Evolutionary conservation across 176 grass and related monocot species (phyloP), one percentile per base, ranked within the genome.

Genomic region (Elaeis guineensis): DNA sequence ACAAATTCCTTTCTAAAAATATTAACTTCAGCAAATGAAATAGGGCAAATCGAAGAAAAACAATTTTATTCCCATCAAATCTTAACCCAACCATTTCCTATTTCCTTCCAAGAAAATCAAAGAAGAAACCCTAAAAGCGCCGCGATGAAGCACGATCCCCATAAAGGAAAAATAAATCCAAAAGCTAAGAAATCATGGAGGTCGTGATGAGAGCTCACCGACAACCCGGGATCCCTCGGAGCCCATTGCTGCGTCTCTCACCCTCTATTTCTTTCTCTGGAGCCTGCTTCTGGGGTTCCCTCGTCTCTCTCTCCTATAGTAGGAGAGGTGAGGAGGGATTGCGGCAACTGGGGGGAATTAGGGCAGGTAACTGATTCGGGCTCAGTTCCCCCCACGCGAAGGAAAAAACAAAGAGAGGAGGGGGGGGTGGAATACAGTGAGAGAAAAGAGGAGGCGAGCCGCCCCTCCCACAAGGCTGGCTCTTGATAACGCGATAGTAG

Each of bases 181-280:
- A 14, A 29, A 22, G 17, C 5, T 52, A 35, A 50, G 8, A 56
- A 56, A 74, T 17, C 3, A 58, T 51, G 19, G 17, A 57, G 49
- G 3, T n/a, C n/a, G 20, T 32, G 28, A 39, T 14, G 21, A 32
- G 24, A 19, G 59, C 64, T 48, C 6, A 77, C 74, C 74, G 52
- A 77, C 64, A 63, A 77, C 74, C n/a, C 64, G 65, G 51, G 65
- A 77, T 60, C 50, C 57, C 48, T 77, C 65, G 4, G 65, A 69
- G 49, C 16, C 74, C 74, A 77, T 77, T 50, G 50, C 44, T 6
- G 2, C 35, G 35, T 44, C 35, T 12, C 35, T 44, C 11, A 9
- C 35, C 35, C 11, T 44, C 35, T 2, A 44, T 44, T 44, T 30
- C 28, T 30, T 30, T 30, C 5, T 30, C 28, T 44, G 35, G 35